Percentiles rank a stretch among this genome's conserved stretches.
phyloP scores from a whole-genome alignment of 2,329 filamentous ascomycete species.

The Fusarium multiceps region DNA sequence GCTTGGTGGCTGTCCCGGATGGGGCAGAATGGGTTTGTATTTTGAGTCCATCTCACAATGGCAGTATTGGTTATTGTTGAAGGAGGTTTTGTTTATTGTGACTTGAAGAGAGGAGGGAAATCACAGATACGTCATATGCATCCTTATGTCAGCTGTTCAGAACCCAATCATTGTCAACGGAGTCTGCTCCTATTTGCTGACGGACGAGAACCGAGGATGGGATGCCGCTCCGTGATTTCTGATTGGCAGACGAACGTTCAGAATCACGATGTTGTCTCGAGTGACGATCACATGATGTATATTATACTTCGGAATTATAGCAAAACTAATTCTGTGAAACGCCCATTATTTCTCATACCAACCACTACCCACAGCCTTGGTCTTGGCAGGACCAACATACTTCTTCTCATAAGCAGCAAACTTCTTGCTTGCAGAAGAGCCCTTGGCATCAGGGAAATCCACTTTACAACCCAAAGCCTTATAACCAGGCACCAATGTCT shows the following conservation, averaged over 20 bases:
- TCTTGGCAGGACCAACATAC: conserved; percentile 22
- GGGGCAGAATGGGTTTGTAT: background rate
- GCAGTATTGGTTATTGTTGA: background rate
- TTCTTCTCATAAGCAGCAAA: conserved; percentile 22
- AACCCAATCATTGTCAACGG: background rate
- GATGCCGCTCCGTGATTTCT: no score
- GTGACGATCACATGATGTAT: no score
- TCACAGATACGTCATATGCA: background rate
- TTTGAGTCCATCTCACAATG: background rate
- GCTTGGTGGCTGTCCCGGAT: background rate
- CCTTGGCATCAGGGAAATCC: conserved; percentile 23
- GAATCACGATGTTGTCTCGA: no score
- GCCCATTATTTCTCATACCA: conserved; percentile 10
- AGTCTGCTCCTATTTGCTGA: no score
- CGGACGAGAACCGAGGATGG: no score
- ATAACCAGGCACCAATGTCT: conserved; percentile 8
- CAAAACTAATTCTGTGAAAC: background rate
- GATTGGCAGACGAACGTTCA: no score
- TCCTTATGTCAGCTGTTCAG: background rate
- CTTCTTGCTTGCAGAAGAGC: conserved; percentile 7
- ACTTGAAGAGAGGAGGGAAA: background rate
- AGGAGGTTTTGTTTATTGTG: background rate
- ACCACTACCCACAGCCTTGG: conserved; percentile 11
- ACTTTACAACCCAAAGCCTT: conserved; percentile 24
- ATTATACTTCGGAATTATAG: no score